Base-by-base conservation (phyloP, 169 alveolate genomes). In the Babesia bovis region DNA sequence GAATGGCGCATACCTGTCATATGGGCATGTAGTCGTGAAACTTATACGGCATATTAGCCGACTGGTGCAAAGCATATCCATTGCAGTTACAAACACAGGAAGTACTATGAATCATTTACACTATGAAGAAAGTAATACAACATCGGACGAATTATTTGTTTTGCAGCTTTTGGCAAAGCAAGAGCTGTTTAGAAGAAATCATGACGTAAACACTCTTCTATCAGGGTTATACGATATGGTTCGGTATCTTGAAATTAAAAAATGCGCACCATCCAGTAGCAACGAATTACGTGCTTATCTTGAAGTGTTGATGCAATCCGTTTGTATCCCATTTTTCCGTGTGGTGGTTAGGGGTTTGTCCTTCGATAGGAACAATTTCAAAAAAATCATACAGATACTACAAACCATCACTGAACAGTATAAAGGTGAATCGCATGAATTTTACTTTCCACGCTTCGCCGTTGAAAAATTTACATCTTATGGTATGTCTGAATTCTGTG, bases 401-500 rank as follows among this genome's bases (percentile, higher is more conserved):
- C n/a, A n/a, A n/a, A n/a, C n/a, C n/a, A n/a, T n/a, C n/a, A n/a
- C n/a, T n/a, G n/a, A n/a, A n/a, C n/a, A n/a, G n/a, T n/a, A n/a
- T n/a, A n/a, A n/a, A n/a, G n/a, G n/a, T n/a, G n/a, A n/a, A n/a
- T n/a, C n/a, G n/a, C n/a, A 63, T 32, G n/a, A 33, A 0, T 28
- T 47, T 30, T 63, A 32, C 25, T 17, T 45, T 4, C 35, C 73
- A 23, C 32, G 25, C 19, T 10, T 30, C 47, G 49, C 61, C 30
- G 21, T 63, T 42, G 28, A 13, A 10, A 44, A 32, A 6, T 63
- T 63, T 1, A 44, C 33, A 60, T 63, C 36, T 7, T 49, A 28
- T 21, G 73, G 73, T 12, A 63, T 63, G 73, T 21, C 23, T 25
- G 25, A 3, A 0, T 63, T 63, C 47, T 63, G 73, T 33, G 28